Percentiles rank a stretch among this genome's conserved stretches.
Evolutionary conservation across 1,139 yeast genomes (phyloP).

Genomic region (Arxiozyma bovina): DNA sequence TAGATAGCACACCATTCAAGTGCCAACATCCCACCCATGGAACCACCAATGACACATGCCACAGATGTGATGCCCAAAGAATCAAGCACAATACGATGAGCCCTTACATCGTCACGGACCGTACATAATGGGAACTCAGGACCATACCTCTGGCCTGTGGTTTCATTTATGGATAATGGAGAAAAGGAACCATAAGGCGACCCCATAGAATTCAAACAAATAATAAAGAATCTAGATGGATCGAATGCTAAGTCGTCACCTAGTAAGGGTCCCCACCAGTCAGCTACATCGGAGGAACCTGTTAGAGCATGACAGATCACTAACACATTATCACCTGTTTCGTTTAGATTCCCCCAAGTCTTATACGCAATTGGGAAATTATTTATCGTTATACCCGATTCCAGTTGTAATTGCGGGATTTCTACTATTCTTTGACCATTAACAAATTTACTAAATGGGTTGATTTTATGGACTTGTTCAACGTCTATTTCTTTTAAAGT

Average conservation of each 20-base stretch:
- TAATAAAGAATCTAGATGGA: slow-evolving; percentile 73
- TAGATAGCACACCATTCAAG: slow-evolving; percentile 72
- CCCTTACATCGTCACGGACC: slow-evolving; percentile 76
- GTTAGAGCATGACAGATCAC: slow-evolving; percentile 92
- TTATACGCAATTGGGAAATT: slow-evolving; percentile 90
- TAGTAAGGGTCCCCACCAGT: slow-evolving; percentile 97
- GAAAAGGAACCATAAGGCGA: slow-evolving; percentile 96
- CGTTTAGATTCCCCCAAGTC: slow-evolving; percentile 83
- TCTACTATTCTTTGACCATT: slow-evolving; percentile 74
- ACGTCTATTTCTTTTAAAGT: slow-evolving; percentile 21
- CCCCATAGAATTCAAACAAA: slow-evolving; percentile 85
- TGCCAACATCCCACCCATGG: slow-evolving; percentile 99
- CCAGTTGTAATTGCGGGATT: slow-evolving; percentile 67
- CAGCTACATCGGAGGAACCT: slow-evolving; percentile 89
- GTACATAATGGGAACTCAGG: slow-evolving; percentile 93
- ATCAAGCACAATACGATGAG: slow-evolving; percentile 71
- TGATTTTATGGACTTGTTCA: slow-evolving; percentile 28
- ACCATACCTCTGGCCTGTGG: slow-evolving; percentile 70
- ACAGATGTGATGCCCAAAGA: slow-evolving; percentile 61
- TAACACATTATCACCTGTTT: slow-evolving; percentile 59
- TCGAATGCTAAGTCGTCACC: slow-evolving; percentile 87
- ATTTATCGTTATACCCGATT: slow-evolving; percentile 66
- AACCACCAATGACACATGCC: slow-evolving; percentile 89
- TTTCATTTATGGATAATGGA: slow-evolving; percentile 69
- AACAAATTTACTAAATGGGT: slow-evolving; percentile 67